Base-by-base conservation (phyloP, 257 asterid genomes). In the Nicotiana benthamiana region DNA sequence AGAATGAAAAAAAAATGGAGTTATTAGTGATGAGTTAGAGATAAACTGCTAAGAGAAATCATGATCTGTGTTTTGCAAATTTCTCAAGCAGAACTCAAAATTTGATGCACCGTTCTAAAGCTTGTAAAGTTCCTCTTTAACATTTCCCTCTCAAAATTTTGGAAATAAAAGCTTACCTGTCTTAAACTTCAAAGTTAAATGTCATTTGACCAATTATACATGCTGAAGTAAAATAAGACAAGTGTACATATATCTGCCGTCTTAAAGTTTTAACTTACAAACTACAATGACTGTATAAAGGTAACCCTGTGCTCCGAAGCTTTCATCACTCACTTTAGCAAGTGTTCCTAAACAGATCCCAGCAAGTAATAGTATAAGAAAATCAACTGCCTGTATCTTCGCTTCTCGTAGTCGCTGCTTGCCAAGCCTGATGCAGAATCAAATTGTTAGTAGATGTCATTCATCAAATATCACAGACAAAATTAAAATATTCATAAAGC, bases 341-440 rank as follows among this genome's bases (percentile, higher is more conserved):
- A 95, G 79, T 76, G 92, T 85, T 66, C 99, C 99, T 89, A 95
- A 90, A 85, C 97, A 91, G 81, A 96, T 96, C 52, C 99, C 99
- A 81, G 99, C 99, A 81, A 95, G 94, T 87, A 95, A 81, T 81
- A 95, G 81, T 80, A 93, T 95, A 74, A 95, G 92, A 80, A 78
- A 93, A 83, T 95, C 99, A 54, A 90, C 87, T 6, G 96, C 88
- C 89, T 92, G 99, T 81, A 90, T 84, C 84, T 88, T 87, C 12
- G 97, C 97, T 89, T 95, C 99, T 51, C 97, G 90, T 66, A 93
- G 86, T 26, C 98, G 85, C 84, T 95, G 99, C 87, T 95, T 95
- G 32, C 92, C 89, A 80, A 95, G 85, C 88, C 99, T 95, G 91
- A 76, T 65, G 26, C 54, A 81, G 78, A 28, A 72, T 70, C 46